Evolutionary conservation across 2,329 filamentous ascomycete genomes (phyloP).

Genomic region (Boeremia lycopersici): DNA sequence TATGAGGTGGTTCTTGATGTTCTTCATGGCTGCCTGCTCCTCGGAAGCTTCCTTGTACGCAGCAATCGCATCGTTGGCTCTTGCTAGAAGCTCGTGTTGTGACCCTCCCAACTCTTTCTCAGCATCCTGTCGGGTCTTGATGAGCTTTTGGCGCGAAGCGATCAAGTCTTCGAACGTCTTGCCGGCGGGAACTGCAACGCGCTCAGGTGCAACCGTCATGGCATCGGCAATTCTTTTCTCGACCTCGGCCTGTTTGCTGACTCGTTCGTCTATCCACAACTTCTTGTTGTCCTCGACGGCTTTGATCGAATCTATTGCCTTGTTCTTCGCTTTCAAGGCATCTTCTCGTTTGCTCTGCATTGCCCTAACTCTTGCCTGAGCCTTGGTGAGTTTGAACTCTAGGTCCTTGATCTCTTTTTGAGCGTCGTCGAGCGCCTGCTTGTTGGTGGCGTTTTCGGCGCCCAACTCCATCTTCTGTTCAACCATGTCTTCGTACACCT

Average conservation of each 20-base stretch:
- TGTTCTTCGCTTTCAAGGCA: slow-evolving; percentile 52
- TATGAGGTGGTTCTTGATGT: slow-evolving; percentile 51
- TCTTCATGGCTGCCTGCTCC: slow-evolving; percentile 25
- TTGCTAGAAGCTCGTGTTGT: slow-evolving; percentile 33
- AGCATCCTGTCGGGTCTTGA: slow-evolving; percentile 31
- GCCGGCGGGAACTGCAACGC: slow-evolving; percentile 38
- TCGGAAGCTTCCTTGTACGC: slow-evolving; percentile 26
- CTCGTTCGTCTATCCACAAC: slow-evolving; percentile 33
- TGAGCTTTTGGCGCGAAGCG: slow-evolving; percentile 37
- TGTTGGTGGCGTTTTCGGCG: slow-evolving; percentile 37
- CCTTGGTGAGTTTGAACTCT: slow-evolving; percentile 33
- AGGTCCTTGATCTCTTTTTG: slow-evolving; percentile 32
- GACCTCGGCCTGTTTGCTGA: slow-evolving; percentile 36
- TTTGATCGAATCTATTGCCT: slow-evolving; percentile 44
- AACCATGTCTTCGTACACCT: slow-evolving; percentile 57
- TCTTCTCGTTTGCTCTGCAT: slow-evolving; percentile 39
- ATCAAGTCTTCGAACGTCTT: slow-evolving; percentile 42
- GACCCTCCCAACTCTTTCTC: slow-evolving; percentile 45
- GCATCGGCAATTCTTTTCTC: slow-evolving; percentile 29
- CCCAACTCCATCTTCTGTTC: slow-evolving; percentile 53
- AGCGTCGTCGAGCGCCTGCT: slow-evolving; percentile 39
- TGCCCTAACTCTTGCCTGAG: slow-evolving; percentile 36
- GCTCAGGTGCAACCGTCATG: slow-evolving; percentile 25
- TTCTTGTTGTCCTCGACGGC: slow-evolving; percentile 37
- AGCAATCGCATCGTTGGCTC: slow-evolving; percentile 40